Conservation (phyloP, 768 basidiomycete species). For the Cubamyces lactineus region DNA sequence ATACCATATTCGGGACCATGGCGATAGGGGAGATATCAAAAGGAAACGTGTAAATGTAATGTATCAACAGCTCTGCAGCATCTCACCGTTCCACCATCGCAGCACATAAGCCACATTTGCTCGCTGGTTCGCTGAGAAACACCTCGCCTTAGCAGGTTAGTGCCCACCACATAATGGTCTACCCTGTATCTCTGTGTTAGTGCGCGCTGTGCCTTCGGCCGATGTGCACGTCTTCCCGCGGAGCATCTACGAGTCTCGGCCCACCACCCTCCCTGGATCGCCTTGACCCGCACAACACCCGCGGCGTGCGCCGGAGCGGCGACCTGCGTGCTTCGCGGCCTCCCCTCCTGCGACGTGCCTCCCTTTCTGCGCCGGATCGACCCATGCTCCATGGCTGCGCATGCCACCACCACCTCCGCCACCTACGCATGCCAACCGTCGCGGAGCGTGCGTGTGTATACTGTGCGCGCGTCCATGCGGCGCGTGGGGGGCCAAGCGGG, state of each 20-base stretch:
- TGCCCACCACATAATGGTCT: not conserved
- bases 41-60: constrained; percentile 13
- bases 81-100: constrained; percentile 8
- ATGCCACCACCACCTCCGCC: not conserved
- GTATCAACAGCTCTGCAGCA: constrained; percentile 16
- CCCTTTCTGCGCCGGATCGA: constrained; percentile 2
- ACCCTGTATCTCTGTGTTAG: too few relatives aligned
- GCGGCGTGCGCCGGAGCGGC: not conserved
- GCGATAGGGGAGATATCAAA: constrained; percentile 2
- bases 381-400: not conserved
- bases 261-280: too few relatives aligned
- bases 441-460: not conserved
- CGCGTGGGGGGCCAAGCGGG: too few relatives aligned
- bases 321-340: not conserved
- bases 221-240: too few relatives aligned
- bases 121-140: not conserved
- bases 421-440: not conserved
- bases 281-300: constrained; percentile 3
- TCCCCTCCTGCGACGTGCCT: not conserved
- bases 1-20: not conserved
- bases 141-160: constrained; percentile 2
- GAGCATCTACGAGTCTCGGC: too few relatives aligned
- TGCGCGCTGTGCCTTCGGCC: too few relatives aligned
- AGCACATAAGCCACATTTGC: not conserved
- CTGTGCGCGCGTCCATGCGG: not conserved